Conservation (phyloP, 2,329 filamentous ascomycete species). For the Botrytis medusae region DNA sequence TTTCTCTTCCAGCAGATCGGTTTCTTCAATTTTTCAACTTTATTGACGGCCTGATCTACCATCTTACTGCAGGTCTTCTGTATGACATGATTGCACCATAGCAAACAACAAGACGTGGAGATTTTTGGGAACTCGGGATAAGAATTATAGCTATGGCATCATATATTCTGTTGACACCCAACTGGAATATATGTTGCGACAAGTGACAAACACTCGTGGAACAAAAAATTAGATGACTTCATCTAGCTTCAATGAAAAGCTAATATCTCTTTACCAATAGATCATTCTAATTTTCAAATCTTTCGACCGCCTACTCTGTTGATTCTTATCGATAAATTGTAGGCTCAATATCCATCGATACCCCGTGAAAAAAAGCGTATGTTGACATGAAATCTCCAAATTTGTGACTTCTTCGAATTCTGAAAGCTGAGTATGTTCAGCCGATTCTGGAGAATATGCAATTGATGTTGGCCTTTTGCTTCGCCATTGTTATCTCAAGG, state of each 20-base stretch:
- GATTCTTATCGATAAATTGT: constrained; percentile 64
- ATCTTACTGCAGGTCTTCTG: constrained; percentile 50
- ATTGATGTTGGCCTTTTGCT: constrained; percentile 53
- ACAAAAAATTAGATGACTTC: constrained; percentile 56
- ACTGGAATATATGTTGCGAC: constrained; percentile 56
- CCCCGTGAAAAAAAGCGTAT: constrained; percentile 52
- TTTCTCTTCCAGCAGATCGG: background rate
- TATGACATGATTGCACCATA: constrained; percentile 40
- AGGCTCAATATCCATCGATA: constrained; percentile 56
- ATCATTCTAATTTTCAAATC: constrained; percentile 33
- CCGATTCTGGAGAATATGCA: constrained; percentile 61
- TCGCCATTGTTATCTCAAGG: constrained; percentile 54
- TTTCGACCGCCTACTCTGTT: constrained; percentile 56
- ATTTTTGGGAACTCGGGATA: constrained; percentile 40
- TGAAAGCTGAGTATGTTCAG: constrained; percentile 50
- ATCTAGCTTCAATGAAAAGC: constrained; percentile 51
- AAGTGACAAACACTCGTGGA: constrained; percentile 53
- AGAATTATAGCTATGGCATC: constrained; percentile 39
- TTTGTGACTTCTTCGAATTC: constrained; percentile 54
- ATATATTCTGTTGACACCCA: constrained; percentile 43
- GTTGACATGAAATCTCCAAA: constrained; percentile 59
- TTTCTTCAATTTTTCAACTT: constrained; percentile 49
- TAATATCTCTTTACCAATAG: background rate
- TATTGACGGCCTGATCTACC: constrained; percentile 47
- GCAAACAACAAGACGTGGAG: constrained; percentile 37